phyloP scores from a whole-genome alignment of 179 eudicot species.

The Carnegiea gigantea region DNA sequence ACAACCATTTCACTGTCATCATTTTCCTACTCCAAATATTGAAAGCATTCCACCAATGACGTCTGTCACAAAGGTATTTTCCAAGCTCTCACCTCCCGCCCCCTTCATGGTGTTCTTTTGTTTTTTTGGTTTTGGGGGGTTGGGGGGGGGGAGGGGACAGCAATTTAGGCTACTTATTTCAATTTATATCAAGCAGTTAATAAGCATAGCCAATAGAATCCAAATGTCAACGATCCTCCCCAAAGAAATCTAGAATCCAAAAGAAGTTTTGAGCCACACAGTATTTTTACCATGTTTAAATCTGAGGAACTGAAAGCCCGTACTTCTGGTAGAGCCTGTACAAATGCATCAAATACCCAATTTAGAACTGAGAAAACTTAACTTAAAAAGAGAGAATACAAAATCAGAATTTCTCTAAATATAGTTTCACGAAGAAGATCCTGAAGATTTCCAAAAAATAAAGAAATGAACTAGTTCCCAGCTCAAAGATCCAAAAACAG shows the following conservation, averaged over 20 bases:
- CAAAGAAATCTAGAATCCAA: not conserved
- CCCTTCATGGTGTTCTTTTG: no score
- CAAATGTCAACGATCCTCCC: not conserved
- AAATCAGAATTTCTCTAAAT: not conserved
- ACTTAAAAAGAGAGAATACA: not conserved
- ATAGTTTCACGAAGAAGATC: not conserved
- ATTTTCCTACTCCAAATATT: no score
- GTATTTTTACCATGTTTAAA: conserved; percentile 63
- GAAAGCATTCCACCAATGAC: not conserved
- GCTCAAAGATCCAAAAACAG: conserved; percentile 8
- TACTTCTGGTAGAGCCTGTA: conserved; percentile 68
- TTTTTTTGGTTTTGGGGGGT: no score
- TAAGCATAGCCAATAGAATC: not conserved
- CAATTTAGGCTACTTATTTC: not conserved
- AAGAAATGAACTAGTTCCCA: not conserved
- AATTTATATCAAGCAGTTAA: not conserved
- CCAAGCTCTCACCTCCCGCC: no score
- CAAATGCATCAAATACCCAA: conserved; percentile 24
- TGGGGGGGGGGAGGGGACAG: no score
- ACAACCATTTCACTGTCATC: no score
- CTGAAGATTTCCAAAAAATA: not conserved
- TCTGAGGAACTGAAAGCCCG: conserved; percentile 55
- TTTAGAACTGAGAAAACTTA: conserved; percentile 19
- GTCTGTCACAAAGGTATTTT: no score
- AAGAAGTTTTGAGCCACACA: not conserved